Percentiles rank a stretch among this genome's conserved stretches.
Evolutionary conservation across 1,284 basidiomycete species (phyloP).

Genomic region (Bondarzewia mesenterica): DNA sequence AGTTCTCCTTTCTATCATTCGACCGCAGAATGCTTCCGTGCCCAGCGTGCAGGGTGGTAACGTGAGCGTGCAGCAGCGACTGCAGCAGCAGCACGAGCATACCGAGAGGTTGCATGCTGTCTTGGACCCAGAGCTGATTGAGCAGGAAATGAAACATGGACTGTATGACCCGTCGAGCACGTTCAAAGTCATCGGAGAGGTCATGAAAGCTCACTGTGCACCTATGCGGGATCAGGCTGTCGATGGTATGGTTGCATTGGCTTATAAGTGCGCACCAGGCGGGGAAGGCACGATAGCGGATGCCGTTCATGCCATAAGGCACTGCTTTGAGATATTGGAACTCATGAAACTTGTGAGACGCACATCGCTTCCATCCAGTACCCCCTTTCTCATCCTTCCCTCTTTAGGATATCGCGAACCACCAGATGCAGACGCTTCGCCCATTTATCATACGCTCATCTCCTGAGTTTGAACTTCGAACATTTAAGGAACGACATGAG

Average conservation of each 20-base stretch:
- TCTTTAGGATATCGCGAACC: constrained; percentile 85
- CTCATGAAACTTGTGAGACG: constrained; percentile 86
- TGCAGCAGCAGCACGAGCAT: constrained; percentile 50
- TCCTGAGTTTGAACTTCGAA: constrained; percentile 73
- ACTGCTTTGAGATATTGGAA: constrained; percentile 89
- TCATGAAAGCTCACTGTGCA: constrained; percentile 87
- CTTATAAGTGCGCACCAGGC: constrained; percentile 47
- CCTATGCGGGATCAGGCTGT: constrained; percentile 86
- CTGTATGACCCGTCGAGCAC: constrained; percentile 80
- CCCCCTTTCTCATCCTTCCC: constrained; percentile 5
- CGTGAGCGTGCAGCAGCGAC: constrained; percentile 26
- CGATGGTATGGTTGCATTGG: constrained; percentile 75
- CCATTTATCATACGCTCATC: constrained; percentile 80
- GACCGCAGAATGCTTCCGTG: constrained; percentile 38
- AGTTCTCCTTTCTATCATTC: constrained; percentile 79
- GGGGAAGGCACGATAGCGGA: constrained; percentile 48
- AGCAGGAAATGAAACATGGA: constrained; percentile 71
- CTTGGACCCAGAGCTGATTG: constrained; percentile 68
- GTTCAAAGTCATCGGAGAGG: constrained; percentile 72
- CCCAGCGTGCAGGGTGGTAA: constrained; percentile 26
- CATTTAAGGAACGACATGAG: constrained; percentile 54
- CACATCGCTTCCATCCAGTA: constrained; percentile 4
- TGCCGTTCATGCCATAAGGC: constrained; percentile 69
- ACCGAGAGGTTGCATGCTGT: constrained; percentile 51
- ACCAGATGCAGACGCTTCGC: constrained; percentile 83